These are phyloP conservation scores for Mortierella hygrophila DNA, from an alignment of 192 early-diverging fungal species.

Conservation along the genomic window DNA sequence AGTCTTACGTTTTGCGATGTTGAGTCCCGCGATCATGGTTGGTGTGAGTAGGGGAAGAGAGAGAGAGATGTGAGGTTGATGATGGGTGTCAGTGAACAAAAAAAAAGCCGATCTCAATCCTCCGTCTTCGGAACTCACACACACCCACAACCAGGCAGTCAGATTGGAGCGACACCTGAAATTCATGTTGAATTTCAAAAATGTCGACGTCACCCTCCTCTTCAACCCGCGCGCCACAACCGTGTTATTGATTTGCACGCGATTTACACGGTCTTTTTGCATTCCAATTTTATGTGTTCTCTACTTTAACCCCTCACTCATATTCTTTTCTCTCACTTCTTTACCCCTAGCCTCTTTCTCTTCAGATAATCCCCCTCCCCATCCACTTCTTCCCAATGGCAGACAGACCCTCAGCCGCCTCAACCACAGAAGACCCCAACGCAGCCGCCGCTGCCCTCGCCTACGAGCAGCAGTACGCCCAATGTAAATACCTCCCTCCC, in stretches of 20 bases:
- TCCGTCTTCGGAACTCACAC: neutral
- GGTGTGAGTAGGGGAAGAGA: slow-evolving; percentile 19
- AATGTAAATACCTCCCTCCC: slow-evolving; percentile 27
- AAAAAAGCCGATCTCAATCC: slow-evolving; percentile 10
- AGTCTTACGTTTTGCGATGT: slow-evolving; percentile 47
- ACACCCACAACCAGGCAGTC: neutral
- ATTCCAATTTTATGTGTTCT: neutral
- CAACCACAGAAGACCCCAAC: slow-evolving; percentile 27
- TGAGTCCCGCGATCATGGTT: slow-evolving; percentile 44
- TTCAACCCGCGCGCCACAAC: neutral
- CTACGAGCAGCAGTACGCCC: slow-evolving; percentile 52
- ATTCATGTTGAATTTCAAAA: neutral
- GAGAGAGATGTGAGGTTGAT: slow-evolving; percentile 9
- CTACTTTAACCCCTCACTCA: neutral
- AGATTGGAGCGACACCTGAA: neutral
- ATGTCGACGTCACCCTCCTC: slow-evolving; percentile 21
- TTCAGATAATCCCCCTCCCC: neutral
- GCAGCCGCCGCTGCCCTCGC: slow-evolving; percentile 32
- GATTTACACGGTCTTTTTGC: neutral
- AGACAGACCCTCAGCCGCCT: slow-evolving; percentile 32
- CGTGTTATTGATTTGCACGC: neutral
- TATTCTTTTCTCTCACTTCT: neutral
- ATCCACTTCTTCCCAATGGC: slow-evolving; percentile 20
- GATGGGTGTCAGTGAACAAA: slow-evolving; percentile 8
- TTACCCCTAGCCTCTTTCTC: neutral